Conservation (phyloP, 176 grass and related monocot genomes). For the Carex littledalei region DNA sequence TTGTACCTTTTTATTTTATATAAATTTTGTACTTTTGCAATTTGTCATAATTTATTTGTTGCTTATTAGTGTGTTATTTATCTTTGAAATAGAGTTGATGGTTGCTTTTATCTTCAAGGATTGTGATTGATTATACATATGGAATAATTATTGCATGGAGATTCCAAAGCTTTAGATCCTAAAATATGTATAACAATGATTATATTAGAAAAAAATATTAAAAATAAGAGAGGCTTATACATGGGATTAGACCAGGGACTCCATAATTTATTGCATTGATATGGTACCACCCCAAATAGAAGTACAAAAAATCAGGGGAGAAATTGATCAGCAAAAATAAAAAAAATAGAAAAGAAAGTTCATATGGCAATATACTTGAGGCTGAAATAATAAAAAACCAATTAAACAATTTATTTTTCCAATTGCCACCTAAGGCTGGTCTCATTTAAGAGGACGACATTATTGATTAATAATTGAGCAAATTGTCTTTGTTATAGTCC, state of each 20-base stretch:
- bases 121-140: neutral
- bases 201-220: neutral
- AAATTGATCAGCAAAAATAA: neutral
- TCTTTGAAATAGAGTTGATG: neutral
- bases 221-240: neutral
- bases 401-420: neutral
- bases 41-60: neutral
- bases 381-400: neutral
- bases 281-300: neutral
- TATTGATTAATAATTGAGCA: slow-evolving; percentile 6
- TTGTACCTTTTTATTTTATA: neutral
- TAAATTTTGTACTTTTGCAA: neutral
- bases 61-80: neutral
- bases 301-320: neutral
- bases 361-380: neutral
- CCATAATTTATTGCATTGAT: neutral
- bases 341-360: neutral
- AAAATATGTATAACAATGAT: too few species aligned
- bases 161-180: neutral
- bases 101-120: neutral
- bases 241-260: neutral
- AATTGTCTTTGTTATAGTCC: neutral
- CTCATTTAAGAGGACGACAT: neutral
- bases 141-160: neutral
- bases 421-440: neutral